Evolutionary conservation across 495 filamentous ascomycete genomes (phyloP), one percentile per base, ranked within the genome.

Genomic region (Talaromyces thailandensis): DNA sequence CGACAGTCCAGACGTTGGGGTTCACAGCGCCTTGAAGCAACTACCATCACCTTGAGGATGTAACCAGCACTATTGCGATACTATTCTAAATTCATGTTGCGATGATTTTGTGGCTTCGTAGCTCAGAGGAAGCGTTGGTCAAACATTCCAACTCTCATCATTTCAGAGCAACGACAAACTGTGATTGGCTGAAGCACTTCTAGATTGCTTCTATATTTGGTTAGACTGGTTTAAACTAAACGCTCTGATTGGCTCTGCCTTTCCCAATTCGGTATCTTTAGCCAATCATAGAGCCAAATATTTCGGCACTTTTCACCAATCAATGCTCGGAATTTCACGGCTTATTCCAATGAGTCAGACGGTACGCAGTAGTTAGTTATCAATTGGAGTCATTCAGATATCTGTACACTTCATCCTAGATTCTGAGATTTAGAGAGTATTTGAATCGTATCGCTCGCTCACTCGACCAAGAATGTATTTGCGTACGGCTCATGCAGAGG

Each of bases 401-500:
- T 37, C 32, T 40, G 9, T 40, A 40, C 12, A 40, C 35, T 40
- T 14, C 35, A 51, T 51, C 18, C 16, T 24, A 25, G 48, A 18
- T 0, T 51, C n/a, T 24, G 48, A 9, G 7, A 21, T 51, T 4
- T 6, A 11, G 24, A 2, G 18, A 24, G 4, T 3, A 51, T 51
- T 51, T 21, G 24, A 0, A 3, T 1, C 48, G 0, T 40, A 14
- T 40, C 14, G 35, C 35, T 40, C 5, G 35, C 3, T 48, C 16
- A 18, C 4, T 4, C 7, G 6, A 4, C 21, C 52, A 56, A 63
- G 23, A 40, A 85, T 85, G 81, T 79, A 81, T 72, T 73, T 84
- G 60, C 76, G 75, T 16, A 64, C 70, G 2, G 73, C 67, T 6
- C 82, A 84, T 65, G 77, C 79, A 35, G 81, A 84, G 51, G 29